A percentile compares a stretch with the other conserved stretches of the same genome.
These are phyloP conservation scores for Aspergillus fumigatus DNA, from an alignment of 2,329 filamentous ascomycete genomes.

Conservation along the genomic window DNA sequence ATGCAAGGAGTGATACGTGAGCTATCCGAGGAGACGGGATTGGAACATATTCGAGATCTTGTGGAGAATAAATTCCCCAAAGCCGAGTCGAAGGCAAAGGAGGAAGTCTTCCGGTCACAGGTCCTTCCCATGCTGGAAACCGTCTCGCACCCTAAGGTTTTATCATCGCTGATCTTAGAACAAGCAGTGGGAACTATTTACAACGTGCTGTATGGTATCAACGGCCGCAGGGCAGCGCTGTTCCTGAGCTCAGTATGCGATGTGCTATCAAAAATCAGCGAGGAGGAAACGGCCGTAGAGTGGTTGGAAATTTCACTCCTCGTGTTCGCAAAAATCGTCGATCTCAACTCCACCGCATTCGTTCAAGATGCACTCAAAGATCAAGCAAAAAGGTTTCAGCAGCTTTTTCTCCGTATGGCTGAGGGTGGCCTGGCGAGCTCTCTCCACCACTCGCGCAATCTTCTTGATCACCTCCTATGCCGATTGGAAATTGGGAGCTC, in stretches of 20 bases:
- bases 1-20: slow-evolving; percentile 26
- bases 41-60: slow-evolving; percentile 26
- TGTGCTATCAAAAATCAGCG: slow-evolving; percentile 10
- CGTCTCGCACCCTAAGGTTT: slow-evolving; percentile 39
- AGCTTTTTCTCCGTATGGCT: slow-evolving; percentile 11
- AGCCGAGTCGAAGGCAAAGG: slow-evolving; percentile 11
- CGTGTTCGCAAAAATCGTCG: slow-evolving; percentile 27
- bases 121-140: slow-evolving; percentile 40
- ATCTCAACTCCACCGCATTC: slow-evolving; percentile 37
- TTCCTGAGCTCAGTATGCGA: slow-evolving; percentile 31
- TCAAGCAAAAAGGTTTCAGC: slow-evolving; percentile 14
- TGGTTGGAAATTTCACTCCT: slow-evolving; percentile 19
- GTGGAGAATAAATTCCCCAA: slow-evolving; percentile 16
- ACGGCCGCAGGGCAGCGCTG: slow-evolving; percentile 32
- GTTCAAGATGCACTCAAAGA: slow-evolving; percentile 20
- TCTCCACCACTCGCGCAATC: slow-evolving; percentile 12
- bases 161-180: slow-evolving; percentile 41
- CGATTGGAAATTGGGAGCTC: slow-evolving; percentile 20
- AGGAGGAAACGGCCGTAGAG: background rate
- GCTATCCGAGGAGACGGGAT: slow-evolving; percentile 27
- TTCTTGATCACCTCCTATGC: slow-evolving; percentile 15
- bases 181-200: slow-evolving; percentile 41
- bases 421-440: slow-evolving; percentile 1
- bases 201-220: slow-evolving; percentile 41
- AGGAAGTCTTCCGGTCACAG: slow-evolving; percentile 17